A percentile compares a stretch with the other conserved stretches of the same genome.
Conservation (phyloP, 148 eudicot genomes). For the Camellia lanceoleosa region DNA sequence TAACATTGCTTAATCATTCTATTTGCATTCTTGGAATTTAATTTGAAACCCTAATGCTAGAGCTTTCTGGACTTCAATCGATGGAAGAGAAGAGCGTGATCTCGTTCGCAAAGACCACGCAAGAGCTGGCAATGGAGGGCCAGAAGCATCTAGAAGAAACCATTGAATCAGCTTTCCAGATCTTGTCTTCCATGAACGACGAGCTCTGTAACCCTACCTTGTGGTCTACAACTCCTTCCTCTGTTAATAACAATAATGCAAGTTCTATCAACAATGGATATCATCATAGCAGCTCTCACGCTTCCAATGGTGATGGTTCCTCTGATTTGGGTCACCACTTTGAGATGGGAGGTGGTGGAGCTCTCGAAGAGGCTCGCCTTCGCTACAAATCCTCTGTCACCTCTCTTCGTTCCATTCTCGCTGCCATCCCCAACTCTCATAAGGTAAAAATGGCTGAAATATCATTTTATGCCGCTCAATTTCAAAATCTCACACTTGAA, state of each 20-base stretch:
- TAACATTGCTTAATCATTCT: too few species aligned
- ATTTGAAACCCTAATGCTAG: too few species aligned
- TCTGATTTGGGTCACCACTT: constrained; percentile 4
- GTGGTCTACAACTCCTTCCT: constrained; percentile 54
- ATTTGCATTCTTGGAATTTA: too few species aligned
- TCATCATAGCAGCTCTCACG: constrained; percentile 9
- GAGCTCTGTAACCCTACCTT: constrained; percentile 29
- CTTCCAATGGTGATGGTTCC: too few species aligned
- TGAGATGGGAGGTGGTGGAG: constrained; percentile 93
- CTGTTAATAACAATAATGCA: neutral
- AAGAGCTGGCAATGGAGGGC: constrained; percentile 23
- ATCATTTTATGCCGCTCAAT: too few species aligned
- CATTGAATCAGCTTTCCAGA: constrained; percentile 70
- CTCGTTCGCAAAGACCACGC: too few species aligned
- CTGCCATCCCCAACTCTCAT: constrained; percentile 54
- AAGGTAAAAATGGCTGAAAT: constrained; percentile 33
- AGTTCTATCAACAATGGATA: too few species aligned
- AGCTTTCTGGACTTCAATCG: constrained; percentile 18
- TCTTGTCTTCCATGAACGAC: constrained; percentile 87
- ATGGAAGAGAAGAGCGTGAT: too few species aligned
- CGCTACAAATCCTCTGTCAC: constrained; percentile 68
- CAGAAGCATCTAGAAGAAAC: constrained; percentile 85
- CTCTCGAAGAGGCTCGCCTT: constrained; percentile 74
- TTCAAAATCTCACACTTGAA: too few species aligned
- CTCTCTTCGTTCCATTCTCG: constrained; percentile 64